A percentile compares a stretch with the other conserved stretches of the same genome.
Conservation (phyloP, 2,329 filamentous ascomycete species). For the Penicillium sp. region DNA sequence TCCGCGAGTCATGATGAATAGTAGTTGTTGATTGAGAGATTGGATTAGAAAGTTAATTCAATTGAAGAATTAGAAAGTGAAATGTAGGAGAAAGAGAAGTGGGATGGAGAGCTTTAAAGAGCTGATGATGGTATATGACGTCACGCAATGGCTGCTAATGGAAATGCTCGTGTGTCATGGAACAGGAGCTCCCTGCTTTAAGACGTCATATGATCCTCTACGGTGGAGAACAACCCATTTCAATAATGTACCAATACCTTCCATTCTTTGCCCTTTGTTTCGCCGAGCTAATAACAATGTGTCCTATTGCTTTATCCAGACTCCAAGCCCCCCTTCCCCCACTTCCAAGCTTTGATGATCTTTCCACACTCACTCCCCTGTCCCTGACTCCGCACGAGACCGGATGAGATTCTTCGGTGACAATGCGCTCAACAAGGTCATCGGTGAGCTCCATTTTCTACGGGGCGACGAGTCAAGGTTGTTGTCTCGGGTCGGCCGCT, state of each 20-base stretch:
- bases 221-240: slow-evolving; percentile 1
- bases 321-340: background rate
- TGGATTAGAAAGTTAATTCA: background rate
- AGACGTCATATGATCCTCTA: slow-evolving; percentile 21
- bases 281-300: slow-evolving; percentile 16
- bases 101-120: slow-evolving; percentile 12
- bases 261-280: slow-evolving; percentile 17
- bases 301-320: background rate
- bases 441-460: slow-evolving; percentile 23
- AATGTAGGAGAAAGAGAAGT: background rate
- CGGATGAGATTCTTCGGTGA: slow-evolving; percentile 16
- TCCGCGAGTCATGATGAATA: slow-evolving; percentile 64
- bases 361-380: background rate
- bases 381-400: background rate
- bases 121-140: slow-evolving; percentile 25
- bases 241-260: slow-evolving; percentile 5
- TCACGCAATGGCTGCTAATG: slow-evolving; percentile 13
- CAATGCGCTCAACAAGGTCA: slow-evolving; percentile 16
- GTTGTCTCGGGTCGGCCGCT: slow-evolving; percentile 12
- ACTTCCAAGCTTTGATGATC: slow-evolving; percentile 1
- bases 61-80: background rate
- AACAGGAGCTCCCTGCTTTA: slow-evolving; percentile 10
- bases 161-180: slow-evolving; percentile 15
- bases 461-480: slow-evolving; percentile 12
- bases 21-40: background rate